Evolutionary conservation across 148 eudicot genomes (phyloP).

Genomic region (Chenopodium suecicum): DNA sequence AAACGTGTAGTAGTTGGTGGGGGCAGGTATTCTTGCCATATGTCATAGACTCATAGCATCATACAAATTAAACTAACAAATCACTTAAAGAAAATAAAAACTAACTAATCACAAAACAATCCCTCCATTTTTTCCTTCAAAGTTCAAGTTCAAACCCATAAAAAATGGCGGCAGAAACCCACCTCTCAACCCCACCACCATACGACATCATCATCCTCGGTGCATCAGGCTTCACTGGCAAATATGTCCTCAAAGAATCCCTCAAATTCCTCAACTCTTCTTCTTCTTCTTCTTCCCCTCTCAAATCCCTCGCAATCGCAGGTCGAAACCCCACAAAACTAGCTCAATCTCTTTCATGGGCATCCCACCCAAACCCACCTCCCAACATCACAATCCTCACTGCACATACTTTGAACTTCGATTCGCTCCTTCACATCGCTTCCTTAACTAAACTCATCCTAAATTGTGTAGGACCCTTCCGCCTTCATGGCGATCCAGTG

Average conservation of each 20-base stretch:
- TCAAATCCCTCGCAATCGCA: conserved; percentile 68
- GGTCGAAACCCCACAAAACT: conserved; percentile 56
- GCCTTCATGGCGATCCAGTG: conserved; percentile 57
- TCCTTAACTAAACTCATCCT: conserved; percentile 48
- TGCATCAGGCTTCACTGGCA: conserved; percentile 92
- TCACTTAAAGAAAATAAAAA: no score
- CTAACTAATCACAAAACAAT: no score
- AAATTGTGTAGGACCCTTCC: conserved; percentile 85
- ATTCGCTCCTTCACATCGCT: conserved; percentile 47
- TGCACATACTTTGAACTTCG: conserved; percentile 49
- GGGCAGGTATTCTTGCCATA: no score
- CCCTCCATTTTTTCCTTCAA: neutral
- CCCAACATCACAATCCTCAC: conserved; percentile 54
- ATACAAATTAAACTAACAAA: no score
- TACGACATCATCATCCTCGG: conserved; percentile 76
- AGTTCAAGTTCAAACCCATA: neutral
- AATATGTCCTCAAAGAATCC: conserved; percentile 69
- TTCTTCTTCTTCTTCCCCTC: conserved; percentile 38
- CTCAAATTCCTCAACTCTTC: conserved; percentile 56
- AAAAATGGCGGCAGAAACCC: neutral
- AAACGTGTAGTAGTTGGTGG: no score
- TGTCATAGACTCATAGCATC: no score
- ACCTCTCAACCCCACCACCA: neutral
- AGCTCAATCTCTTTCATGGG: conserved; percentile 59
- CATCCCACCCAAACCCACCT: conserved; percentile 41